These are phyloP conservation scores for Malus sylvestris DNA, from an alignment of 306 rosid genomes.

Conservation along the genomic window DNA sequence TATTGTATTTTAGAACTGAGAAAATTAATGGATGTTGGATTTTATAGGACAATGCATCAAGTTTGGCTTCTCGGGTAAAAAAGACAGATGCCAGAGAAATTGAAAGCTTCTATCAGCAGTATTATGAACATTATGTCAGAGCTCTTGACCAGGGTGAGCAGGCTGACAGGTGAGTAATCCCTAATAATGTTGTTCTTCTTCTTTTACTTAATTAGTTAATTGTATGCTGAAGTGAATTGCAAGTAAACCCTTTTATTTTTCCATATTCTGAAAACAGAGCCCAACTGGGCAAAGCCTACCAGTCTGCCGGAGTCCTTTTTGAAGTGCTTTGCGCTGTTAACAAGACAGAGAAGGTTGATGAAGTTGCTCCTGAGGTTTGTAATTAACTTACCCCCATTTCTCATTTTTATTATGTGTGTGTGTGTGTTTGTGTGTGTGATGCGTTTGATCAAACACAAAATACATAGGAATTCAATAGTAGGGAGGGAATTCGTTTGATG, in stretches of 20 bases:
- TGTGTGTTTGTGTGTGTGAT: too few species aligned
- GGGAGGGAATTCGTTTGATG: neutral
- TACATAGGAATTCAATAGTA: neutral
- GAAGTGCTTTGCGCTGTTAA: conserved; percentile 98
- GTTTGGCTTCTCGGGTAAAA: conserved; percentile 64
- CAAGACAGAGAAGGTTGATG: conserved; percentile 93
- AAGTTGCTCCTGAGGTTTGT: conserved; percentile 97
- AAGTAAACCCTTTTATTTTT: neutral
- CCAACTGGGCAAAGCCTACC: conserved; percentile 91
- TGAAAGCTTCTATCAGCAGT: conserved; percentile 84
- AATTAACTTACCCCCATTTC: neutral
- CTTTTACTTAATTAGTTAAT: neutral
- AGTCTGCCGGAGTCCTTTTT: conserved; percentile 86
- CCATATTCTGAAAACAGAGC: conserved; percentile 46
- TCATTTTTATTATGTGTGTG: too few species aligned
- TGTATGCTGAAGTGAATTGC: too few species aligned
- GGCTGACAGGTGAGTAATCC: conserved; percentile 63
- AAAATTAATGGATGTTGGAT: neutral
- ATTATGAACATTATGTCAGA: conserved; percentile 80
- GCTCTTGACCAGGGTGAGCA: conserved; percentile 89
- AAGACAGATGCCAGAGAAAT: conserved; percentile 96
- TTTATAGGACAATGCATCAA: conserved; percentile 67
- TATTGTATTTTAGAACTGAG: neutral
- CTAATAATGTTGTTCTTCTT: neutral
- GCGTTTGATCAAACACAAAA: too few species aligned